Base-by-base conservation (phyloP, 345 rosid genomes). In the Abelmoschus esculentus region DNA sequence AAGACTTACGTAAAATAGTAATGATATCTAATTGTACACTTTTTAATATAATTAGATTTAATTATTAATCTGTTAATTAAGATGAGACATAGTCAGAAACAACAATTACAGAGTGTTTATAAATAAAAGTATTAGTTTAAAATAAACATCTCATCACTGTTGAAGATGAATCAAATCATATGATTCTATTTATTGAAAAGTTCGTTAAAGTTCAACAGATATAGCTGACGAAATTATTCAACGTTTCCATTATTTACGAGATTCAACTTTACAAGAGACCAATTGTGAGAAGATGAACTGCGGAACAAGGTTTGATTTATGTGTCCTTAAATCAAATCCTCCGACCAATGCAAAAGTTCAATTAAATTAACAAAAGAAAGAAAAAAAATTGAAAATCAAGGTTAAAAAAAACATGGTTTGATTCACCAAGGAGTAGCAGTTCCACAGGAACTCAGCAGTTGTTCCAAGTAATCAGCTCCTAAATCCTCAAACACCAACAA, bases 381-480 rank as follows among this genome's bases (percentile, higher is more conserved):
- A 14, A 6, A 15, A 13, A n/a, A 1, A 38, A 38, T 6, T 6
- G 42, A 38, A 38, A 38, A 38, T 38, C 9, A 1, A 38, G 42
- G 9, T 38, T 0, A 36, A 38, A 38, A 38, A 38, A 38, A 6
- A 1, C 42, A 38, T 38, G 7, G 42, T 38, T 38, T 38, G 10
- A 1, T n/a, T 38, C 59, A 66, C 65, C 70, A 54, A 18, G 65
- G 19, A 40, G 68, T 7, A 6, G 44, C 5, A 12, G 42, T 61
- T 66, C 57, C 67, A 74, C 84, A 85, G 12, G 82, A 87, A 70
- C 86, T 83, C 78, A 89, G 79, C 8, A 85, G 87, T 64, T 87
- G 87, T 58, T 89, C 96, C 52, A 89, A 77, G 74, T 81, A 89
- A 10, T 87, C 91, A 7, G 87, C 76, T 50, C 96, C 96, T 42